Evolutionary conservation across 805 yeast species (phyloP), one percentile per base, ranked within the genome.

Genomic region (Candida pseudofarinosa): DNA sequence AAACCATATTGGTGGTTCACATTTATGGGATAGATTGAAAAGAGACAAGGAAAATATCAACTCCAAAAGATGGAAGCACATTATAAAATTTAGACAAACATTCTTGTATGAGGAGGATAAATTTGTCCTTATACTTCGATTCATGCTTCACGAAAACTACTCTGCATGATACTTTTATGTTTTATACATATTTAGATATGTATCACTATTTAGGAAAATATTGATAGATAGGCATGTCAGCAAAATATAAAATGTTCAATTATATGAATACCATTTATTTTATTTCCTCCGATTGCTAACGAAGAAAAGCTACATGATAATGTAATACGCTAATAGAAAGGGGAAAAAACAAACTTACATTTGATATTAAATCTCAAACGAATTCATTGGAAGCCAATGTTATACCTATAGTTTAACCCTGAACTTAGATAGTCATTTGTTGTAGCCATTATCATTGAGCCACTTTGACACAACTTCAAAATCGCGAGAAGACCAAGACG

Each of bases 401-500:
- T n/a, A n/a, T n/a, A n/a, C n/a, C n/a, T n/a, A n/a, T n/a, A n/a
- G n/a, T n/a, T n/a, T n/a, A n/a, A n/a, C n/a, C n/a, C 28, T 10
- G 10, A 10, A 6, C 28, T 7, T 23, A 23, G 28, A 23, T 23
- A 23, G 28, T 23, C 28, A 23, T 6, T 23, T 23, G 10, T 23
- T 23, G 40, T 67, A 67, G 16, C 68, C 69, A 43, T 67, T 66
- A 2, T 52, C 43, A 35, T 59, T 49, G 56, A 82, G 71, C 80
- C 84, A 82, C 30, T 65, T 57, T 33, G 62, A 49, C 41, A 82
- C 73, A 12, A 60, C 67, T 3, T 50, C 46, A 38, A 71, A 58
- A 52, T 82, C 88, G 58, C 86, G 79, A 43, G 63, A 49, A 30
- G 80, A 71, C 85, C 86, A 81, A 40, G 69, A 61, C 41, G 74